Evolutionary conservation across 1,139 yeast genomes (phyloP).

Genomic region (Zygoascus sp.): DNA sequence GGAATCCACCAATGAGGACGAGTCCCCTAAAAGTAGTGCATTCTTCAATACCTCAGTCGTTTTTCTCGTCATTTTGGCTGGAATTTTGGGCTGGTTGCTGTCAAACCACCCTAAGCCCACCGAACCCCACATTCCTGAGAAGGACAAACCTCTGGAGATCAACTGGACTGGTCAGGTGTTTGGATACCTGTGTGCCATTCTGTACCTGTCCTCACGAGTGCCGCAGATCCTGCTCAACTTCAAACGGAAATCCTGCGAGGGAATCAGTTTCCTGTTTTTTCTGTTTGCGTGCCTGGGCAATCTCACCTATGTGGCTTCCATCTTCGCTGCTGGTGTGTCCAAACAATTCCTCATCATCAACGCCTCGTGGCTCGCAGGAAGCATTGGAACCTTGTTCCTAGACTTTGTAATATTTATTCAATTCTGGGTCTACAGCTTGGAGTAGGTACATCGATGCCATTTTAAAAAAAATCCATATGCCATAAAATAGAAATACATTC

Average conservation of each 20-base stretch:
- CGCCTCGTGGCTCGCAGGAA: slow-evolving; percentile 89
- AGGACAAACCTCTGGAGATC: slow-evolving; percentile 41
- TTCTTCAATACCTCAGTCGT: slow-evolving; percentile 63
- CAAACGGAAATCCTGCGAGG: slow-evolving; percentile 85
- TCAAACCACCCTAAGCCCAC: slow-evolving; percentile 33
- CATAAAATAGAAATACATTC: too few species aligned
- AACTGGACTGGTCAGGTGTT: slow-evolving; percentile 80
- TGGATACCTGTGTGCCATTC: slow-evolving; percentile 86
- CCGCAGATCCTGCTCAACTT: slow-evolving; percentile 85
- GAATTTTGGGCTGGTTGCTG: slow-evolving; percentile 82
- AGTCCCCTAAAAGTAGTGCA: slow-evolving; percentile 18
- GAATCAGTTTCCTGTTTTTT: slow-evolving; percentile 86
- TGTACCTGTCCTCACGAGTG: slow-evolving; percentile 81
- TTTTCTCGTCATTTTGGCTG: slow-evolving; percentile 63
- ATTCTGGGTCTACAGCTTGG: slow-evolving; percentile 63
- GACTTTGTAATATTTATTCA: slow-evolving; percentile 81
- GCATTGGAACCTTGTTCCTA: slow-evolving; percentile 77
- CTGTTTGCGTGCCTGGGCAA: slow-evolving; percentile 91
- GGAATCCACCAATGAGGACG: not conserved
- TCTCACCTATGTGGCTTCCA: slow-evolving; percentile 80
- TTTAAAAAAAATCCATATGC: too few species aligned
- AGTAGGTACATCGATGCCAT: too few species aligned
- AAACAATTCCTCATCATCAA: slow-evolving; percentile 69
- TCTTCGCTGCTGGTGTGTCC: slow-evolving; percentile 64
- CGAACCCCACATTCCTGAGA: slow-evolving; percentile 33